Conservation (phyloP, 192 early-diverging fungal genomes). For the Backusella australiensis region DNA sequence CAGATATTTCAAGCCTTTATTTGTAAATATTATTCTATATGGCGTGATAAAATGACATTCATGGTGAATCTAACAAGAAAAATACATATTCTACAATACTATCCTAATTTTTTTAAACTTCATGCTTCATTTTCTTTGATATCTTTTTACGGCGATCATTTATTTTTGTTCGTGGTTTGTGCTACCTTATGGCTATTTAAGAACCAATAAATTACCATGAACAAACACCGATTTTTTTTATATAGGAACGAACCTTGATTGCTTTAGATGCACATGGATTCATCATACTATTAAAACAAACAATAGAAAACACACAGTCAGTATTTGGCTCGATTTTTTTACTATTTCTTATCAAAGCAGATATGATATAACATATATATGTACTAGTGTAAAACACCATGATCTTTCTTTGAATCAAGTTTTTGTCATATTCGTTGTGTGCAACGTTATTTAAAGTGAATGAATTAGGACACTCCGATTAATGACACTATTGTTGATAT, state of each 20-base stretch:
- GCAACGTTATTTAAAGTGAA: not conserved
- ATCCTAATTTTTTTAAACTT: not conserved
- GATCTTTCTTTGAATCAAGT: not conserved
- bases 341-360: not conserved
- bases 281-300: not conserved
- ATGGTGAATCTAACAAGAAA: not conserved
- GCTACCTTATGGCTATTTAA: not conserved
- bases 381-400: not conserved
- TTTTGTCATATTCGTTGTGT: not conserved
- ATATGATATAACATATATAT: not conserved
- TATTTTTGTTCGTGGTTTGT: not conserved
- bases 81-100: not conserved
- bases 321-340: not conserved
- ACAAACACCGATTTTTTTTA: not conserved
- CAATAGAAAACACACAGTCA: not conserved
- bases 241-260: not conserved
- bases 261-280: not conserved
- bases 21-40: not conserved
- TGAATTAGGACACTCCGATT: not conserved
- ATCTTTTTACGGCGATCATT: not conserved
- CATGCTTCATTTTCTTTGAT: not conserved
- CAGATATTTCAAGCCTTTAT: not conserved
- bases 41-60: not conserved
- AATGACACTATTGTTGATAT: not conserved
- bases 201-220: not conserved